Evolutionary conservation across 164 flowering plant genomes (phyloP).

Genomic region (Magnolia officinalis): DNA sequence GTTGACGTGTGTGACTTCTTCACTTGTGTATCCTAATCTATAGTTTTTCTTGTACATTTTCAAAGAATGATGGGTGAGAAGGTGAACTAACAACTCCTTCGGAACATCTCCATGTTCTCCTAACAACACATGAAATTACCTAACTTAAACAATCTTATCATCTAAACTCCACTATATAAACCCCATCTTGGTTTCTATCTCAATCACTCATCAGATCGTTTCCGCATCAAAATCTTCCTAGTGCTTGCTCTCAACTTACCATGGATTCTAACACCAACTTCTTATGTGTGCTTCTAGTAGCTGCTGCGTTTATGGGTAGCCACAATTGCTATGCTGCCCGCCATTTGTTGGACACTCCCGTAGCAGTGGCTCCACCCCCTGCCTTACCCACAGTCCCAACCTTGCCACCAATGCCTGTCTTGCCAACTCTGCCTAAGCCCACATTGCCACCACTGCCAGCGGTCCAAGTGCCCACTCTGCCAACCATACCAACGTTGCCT

Average conservation of each 20-base stretch:
- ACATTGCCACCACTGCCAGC: not conserved
- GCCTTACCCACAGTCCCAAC: not conserved
- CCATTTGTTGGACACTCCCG: not conserved
- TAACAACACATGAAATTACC: not conserved
- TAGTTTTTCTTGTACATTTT: no score
- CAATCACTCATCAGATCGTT: not conserved
- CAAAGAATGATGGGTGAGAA: no score
- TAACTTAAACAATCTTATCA: not conserved
- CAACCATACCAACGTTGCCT: not conserved
- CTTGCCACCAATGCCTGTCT: not conserved
- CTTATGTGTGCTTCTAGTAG: not conserved
- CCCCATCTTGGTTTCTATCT: not conserved
- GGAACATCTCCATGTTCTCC: no score
- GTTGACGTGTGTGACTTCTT: no score
- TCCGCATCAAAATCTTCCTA: not conserved
- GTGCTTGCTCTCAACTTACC: not conserved
- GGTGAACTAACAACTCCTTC: no score
- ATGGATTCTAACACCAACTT: not conserved
- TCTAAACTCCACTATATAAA: not conserved
- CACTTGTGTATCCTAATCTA: no score
- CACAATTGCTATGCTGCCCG: not conserved
- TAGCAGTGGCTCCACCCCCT: not conserved
- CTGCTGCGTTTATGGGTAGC: not conserved
- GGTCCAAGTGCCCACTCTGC: not conserved
- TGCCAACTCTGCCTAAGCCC: slow-evolving; percentile 1